phyloP scores from a whole-genome alignment of 75 land plant genomes.

The Adiantum capillusveneris region DNA sequence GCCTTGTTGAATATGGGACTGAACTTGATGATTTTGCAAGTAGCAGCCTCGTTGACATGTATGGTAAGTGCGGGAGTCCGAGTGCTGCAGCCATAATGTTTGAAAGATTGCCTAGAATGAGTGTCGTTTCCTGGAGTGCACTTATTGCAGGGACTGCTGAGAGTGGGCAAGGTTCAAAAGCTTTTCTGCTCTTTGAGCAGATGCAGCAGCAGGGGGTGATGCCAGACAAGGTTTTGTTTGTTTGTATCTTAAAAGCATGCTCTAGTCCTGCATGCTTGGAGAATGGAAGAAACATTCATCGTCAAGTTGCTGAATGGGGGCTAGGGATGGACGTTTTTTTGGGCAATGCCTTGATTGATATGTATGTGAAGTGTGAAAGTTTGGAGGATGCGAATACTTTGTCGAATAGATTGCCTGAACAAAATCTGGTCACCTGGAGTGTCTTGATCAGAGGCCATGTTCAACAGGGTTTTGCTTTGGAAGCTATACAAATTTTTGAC shows the following conservation, averaged over 20 bases:
- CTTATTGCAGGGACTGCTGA: slow-evolving; percentile 41
- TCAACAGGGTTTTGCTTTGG: slow-evolving; percentile 37
- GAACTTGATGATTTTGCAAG: slow-evolving; percentile 13
- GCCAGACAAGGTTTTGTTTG: slow-evolving; percentile 27
- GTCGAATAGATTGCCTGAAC: slow-evolving; percentile 20
- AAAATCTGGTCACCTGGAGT: slow-evolving; percentile 61
- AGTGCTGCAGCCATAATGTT: slow-evolving; percentile 23
- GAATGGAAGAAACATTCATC: slow-evolving; percentile 32
- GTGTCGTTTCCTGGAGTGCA: slow-evolving; percentile 44
- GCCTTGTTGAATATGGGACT: slow-evolving; percentile 20
- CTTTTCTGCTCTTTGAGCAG: slow-evolving; percentile 22
- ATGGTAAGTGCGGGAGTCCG: slow-evolving; percentile 43
- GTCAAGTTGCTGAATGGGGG: slow-evolving; percentile 15
- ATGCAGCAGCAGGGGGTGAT: slow-evolving; percentile 22
- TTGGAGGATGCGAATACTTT: slow-evolving; percentile 7
- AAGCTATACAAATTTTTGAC: slow-evolving; percentile 43
- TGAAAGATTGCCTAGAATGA: slow-evolving; percentile 18
- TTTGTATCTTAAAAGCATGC: slow-evolving; percentile 44
- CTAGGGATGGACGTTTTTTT: slow-evolving; percentile 8
- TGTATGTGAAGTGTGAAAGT: slow-evolving; percentile 17
- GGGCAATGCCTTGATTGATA: slow-evolving; percentile 19
- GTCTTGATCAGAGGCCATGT: slow-evolving; percentile 49
- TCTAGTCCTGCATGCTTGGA: slow-evolving; percentile 29
- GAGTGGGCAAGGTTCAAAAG: slow-evolving; percentile 24
- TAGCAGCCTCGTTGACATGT: slow-evolving; percentile 44